These are phyloP conservation scores for Coriaria nepalensis DNA, from an alignment of 306 rosid genomes.

Conservation along the genomic window DNA sequence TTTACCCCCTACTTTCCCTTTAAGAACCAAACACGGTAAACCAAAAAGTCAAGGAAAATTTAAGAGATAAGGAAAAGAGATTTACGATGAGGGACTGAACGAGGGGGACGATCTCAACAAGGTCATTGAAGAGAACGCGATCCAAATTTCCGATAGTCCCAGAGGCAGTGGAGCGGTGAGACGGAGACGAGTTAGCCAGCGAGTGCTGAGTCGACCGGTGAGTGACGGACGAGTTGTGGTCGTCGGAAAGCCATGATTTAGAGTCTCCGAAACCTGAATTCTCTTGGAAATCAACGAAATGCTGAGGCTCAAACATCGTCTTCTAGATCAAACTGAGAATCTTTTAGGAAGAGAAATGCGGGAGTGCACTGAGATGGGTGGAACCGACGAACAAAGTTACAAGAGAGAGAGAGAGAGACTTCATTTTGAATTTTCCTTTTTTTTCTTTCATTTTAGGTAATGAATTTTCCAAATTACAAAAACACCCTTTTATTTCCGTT, in stretches of 20 bases:
- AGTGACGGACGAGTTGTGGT: slow-evolving; percentile 37
- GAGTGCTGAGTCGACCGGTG: slow-evolving; percentile 28
- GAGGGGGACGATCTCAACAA: slow-evolving; percentile 78
- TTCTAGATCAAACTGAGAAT: background rate
- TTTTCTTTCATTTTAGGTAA: too few relatives aligned
- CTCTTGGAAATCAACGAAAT: slow-evolving; percentile 48
- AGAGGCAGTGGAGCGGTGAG: slow-evolving; percentile 10
- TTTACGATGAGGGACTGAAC: slow-evolving; percentile 81
- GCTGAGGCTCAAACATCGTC: slow-evolving; percentile 52
- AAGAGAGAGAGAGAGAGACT: too few relatives aligned
- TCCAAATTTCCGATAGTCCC: slow-evolving; percentile 41
- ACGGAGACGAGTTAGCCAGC: slow-evolving; percentile 11
- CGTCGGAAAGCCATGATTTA: slow-evolving; percentile 63
- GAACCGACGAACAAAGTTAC: too few relatives aligned
- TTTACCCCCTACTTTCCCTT: slow-evolving; percentile 4
- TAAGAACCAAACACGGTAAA: background rate
- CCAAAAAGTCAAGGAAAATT: slow-evolving; percentile 5
- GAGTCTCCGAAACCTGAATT: slow-evolving; percentile 45
- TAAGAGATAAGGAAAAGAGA: background rate
- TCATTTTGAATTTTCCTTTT: too few relatives aligned
- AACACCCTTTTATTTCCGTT: too few relatives aligned
- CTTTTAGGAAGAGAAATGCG: too few relatives aligned
- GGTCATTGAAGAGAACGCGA: slow-evolving; percentile 80
- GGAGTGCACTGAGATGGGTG: too few relatives aligned
- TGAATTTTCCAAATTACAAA: too few relatives aligned